Evolutionary conservation across 1,284 basidiomycete species (phyloP).

Genomic region (Naganishia sp.): DNA sequence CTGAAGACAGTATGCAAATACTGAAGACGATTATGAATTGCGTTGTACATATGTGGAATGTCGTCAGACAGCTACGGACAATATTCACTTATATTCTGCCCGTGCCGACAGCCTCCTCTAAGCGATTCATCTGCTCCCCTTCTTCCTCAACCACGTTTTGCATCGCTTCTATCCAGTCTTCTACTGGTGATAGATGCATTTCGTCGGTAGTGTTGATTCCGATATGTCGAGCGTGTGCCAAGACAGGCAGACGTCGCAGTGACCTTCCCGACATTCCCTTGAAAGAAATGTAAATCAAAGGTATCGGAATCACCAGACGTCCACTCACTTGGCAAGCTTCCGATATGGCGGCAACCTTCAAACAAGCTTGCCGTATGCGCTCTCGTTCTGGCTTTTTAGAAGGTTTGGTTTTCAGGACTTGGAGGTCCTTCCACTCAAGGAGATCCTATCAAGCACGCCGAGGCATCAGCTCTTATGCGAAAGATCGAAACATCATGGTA

Average conservation of each 20-base stretch:
- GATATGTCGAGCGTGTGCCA: conserved; percentile 83
- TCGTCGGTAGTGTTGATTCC: conserved; percentile 40
- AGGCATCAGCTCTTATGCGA: neutral
- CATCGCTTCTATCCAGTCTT: conserved; percentile 62
- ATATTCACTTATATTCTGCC: conserved; percentile 18
- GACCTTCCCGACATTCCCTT: conserved; percentile 87
- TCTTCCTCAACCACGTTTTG: conserved; percentile 63
- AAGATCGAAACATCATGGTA: neutral
- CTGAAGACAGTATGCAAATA: neutral
- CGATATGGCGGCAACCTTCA: conserved; percentile 67
- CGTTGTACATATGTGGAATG: neutral
- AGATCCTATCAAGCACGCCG: conserved; percentile 58
- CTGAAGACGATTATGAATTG: neutral
- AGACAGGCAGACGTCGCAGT: conserved; percentile 82
- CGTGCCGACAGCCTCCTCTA: conserved; percentile 31
- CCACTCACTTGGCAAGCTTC: conserved; percentile 68
- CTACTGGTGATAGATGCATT: conserved; percentile 33
- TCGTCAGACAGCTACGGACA: neutral
- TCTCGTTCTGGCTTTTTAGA: conserved; percentile 28
- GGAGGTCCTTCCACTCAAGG: conserved; percentile 38
- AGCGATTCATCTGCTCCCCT: conserved; percentile 27
- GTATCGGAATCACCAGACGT: neutral
- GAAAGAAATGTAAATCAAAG: conserved; percentile 43
- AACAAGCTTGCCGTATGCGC: conserved; percentile 55
- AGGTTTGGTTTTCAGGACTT: conserved; percentile 31